Evolutionary conservation across 495 filamentous ascomycete species (phyloP).

Genomic region (Tetracladium marchalianum): DNA sequence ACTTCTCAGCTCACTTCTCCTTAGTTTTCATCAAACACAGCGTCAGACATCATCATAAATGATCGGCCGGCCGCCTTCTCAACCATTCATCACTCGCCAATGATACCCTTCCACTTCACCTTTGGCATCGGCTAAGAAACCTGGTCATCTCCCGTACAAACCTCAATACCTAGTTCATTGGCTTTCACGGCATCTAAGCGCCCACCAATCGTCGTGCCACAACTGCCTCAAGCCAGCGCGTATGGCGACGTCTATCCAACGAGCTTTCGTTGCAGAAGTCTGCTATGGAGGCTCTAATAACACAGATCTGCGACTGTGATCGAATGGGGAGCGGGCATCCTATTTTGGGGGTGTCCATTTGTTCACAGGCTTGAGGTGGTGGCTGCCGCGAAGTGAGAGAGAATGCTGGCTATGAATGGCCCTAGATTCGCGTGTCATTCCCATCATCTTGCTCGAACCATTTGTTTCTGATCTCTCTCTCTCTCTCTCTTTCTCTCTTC

Average conservation of each 20-base stretch:
- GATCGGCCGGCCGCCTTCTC: neutral
- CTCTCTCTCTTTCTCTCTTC: conserved; percentile 6
- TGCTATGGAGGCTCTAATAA: conserved; percentile 6
- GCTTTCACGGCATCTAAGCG: conserved; percentile 4
- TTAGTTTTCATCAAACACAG: too few species aligned
- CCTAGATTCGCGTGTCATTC: too few species aligned
- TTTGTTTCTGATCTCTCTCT: conserved; percentile 4
- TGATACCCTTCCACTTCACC: neutral
- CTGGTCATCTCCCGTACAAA: neutral
- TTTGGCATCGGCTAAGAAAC: neutral
- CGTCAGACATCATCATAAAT: neutral
- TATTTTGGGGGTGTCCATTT: conserved; percentile 4
- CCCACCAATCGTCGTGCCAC: conserved; percentile 9
- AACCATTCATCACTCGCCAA: neutral
- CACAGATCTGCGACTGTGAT: conserved; percentile 10
- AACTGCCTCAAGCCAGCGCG: conserved; percentile 7
- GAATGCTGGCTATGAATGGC: too few species aligned
- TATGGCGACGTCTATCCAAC: conserved; percentile 12
- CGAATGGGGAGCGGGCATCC: conserved; percentile 12
- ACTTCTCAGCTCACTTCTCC: too few species aligned
- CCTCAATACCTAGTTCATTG: neutral
- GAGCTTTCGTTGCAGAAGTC: conserved; percentile 8
- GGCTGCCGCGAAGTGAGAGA: too few species aligned
- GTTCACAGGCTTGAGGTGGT: too few species aligned
- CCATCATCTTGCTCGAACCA: too few species aligned